Conservation (phyloP, 2,329 filamentous ascomycete species). For the Nothopassalora personata region DNA sequence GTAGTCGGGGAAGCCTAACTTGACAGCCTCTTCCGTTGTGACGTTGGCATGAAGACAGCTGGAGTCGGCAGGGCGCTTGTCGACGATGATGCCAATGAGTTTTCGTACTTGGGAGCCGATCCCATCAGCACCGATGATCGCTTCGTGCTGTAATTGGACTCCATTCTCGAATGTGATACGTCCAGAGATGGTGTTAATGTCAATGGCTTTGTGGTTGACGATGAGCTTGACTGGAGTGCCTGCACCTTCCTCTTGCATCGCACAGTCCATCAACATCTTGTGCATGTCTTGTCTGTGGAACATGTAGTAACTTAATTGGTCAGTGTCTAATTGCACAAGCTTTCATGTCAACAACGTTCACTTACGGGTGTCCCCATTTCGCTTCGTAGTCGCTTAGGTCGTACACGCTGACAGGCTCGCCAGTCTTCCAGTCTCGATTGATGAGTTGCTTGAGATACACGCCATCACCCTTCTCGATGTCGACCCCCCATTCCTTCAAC, state of each 20-base stretch:
- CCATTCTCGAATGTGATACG: constrained; percentile 53
- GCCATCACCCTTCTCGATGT: constrained; percentile 59
- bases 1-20: constrained; percentile 59
- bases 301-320: constrained; percentile 52
- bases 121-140: constrained; percentile 61
- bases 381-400: constrained; percentile 60
- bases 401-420: constrained; percentile 60
- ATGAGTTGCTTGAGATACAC: constrained; percentile 63
- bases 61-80: constrained; percentile 54
- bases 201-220: constrained; percentile 48
- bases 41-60: constrained; percentile 64
- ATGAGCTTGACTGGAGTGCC: constrained; percentile 51
- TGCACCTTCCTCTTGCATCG: constrained; percentile 47
- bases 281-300: constrained; percentile 68
- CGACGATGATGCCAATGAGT: constrained; percentile 58
- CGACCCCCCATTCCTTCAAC: constrained; percentile 63
- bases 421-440: constrained; percentile 65
- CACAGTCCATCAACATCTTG: constrained; percentile 58
- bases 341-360: neutral
- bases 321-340: neutral
- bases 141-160: constrained; percentile 47
- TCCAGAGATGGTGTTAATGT: constrained; percentile 46
- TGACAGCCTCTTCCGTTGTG: constrained; percentile 54
- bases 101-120: constrained; percentile 61
- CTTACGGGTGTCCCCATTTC: constrained; percentile 54